Evolutionary conservation across 768 basidiomycete genomes (phyloP), one percentile per base, ranked within the genome.

Genomic region (Mrakia gelida): DNA sequence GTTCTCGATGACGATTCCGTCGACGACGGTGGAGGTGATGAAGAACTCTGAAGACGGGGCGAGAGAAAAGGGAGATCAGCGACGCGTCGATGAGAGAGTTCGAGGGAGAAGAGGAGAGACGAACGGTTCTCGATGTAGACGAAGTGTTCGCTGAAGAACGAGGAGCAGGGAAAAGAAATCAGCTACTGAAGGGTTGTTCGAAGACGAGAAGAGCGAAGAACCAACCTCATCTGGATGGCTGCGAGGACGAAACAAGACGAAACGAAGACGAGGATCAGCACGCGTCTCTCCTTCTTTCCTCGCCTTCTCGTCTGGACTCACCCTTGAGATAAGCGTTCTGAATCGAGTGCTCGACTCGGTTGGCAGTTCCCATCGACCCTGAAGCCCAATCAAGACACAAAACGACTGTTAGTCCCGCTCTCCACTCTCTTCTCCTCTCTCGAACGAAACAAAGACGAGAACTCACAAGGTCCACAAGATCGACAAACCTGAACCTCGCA

Each of bases 401-500:
- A 45, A 45, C 38, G 38, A 38, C 38, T 3, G 32, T 68, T 30
- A 59, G 59, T n/a, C 26, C 10, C 54, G 23, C 32, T n/a, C 30
- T 32, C 61, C 16, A 1, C 45, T 52, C 49, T 2, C 15, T 21
- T 13, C 49, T 52, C 49, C 49, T 52, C 49, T 21, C 18, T 10
- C 15, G 5, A 45, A 10, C 45, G 32, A 34, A 62, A 13, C 45
- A 45, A 56, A 74, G 54, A 3, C 18, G 45, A 30, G 11, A 45
- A 76, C 67, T 45, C 28, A 73, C 97, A 99, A 1, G 94, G 93
- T 2, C 95, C 94, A 18, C 92, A 92, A 23, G 94, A 96, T 34
- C 97, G 90, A 84, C 94, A 96, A 80, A 99, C 94, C 82, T 99
- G 97, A 82, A 97, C 87, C 83, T 99, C 97, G 84, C 95, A 98